phyloP scores from a whole-genome alignment of 2,329 filamentous ascomycete species.

The Beauveria varroae region DNA sequence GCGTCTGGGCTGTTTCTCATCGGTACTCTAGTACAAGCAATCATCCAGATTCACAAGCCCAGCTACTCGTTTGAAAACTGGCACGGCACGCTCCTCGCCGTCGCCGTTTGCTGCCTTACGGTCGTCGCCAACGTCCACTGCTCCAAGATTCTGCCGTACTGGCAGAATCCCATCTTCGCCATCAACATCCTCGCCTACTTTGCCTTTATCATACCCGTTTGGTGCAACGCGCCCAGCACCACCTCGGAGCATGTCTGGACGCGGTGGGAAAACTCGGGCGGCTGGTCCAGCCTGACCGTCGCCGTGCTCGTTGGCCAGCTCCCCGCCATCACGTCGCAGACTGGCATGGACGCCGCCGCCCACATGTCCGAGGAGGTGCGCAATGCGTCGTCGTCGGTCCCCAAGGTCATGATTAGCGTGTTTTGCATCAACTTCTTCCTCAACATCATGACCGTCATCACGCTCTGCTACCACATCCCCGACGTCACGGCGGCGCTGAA shows the following conservation, averaged over 20 bases:
- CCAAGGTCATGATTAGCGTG: slow-evolving; percentile 10
- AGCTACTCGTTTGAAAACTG: slow-evolving; percentile 10
- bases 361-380: slow-evolving; percentile 16
- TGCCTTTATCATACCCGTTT: slow-evolving; percentile 13
- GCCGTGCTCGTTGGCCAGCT: slow-evolving; percentile 14
- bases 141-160: slow-evolving; percentile 11
- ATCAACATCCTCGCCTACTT: slow-evolving; percentile 13
- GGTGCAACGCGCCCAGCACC: slow-evolving; percentile 12
- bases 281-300: slow-evolving; percentile 11
- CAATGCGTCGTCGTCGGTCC: slow-evolving; percentile 13
- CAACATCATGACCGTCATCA: slow-evolving; percentile 9
- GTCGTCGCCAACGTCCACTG: slow-evolving; percentile 9
- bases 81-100: slow-evolving; percentile 13
- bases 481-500: slow-evolving; percentile 7
- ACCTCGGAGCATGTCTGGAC: slow-evolving; percentile 13
- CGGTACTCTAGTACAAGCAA: slow-evolving; percentile 13
- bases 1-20: slow-evolving; percentile 12
- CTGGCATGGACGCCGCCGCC: slow-evolving; percentile 11
- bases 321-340: slow-evolving; percentile 11
- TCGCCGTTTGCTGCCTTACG: slow-evolving; percentile 6
- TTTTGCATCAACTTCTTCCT: slow-evolving; percentile 5
- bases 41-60: slow-evolving; percentile 10
- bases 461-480: slow-evolving; percentile 11
- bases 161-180: slow-evolving; percentile 14
- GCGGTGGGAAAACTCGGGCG: slow-evolving; percentile 12